phyloP scores from a whole-genome alignment of 129 eudicot species.

The Chrysanthemum makinoi region DNA sequence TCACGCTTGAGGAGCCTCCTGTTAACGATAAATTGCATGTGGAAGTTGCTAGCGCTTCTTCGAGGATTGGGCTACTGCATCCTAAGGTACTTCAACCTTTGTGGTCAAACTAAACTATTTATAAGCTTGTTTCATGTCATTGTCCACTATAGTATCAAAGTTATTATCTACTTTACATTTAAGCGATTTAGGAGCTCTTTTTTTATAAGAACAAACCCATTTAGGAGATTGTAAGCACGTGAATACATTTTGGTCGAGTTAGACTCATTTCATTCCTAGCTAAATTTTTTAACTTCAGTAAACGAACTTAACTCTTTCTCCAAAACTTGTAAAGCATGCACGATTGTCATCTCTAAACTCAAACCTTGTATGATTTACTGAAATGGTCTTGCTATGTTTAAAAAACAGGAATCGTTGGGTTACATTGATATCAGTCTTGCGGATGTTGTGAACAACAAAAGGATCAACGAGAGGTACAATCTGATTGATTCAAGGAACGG shows the following conservation, averaged over 20 bases:
- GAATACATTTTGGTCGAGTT: background rate
- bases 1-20: slow-evolving; percentile 82
- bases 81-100: slow-evolving; percentile 62
- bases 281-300: background rate
- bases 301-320: too few species aligned
- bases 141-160: background rate
- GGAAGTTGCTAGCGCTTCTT: slow-evolving; percentile 78
- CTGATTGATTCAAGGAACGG: slow-evolving; percentile 95
- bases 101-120: background rate
- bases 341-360: background rate
- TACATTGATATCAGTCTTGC: slow-evolving; percentile 66
- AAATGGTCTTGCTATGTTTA: background rate
- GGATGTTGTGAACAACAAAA: slow-evolving; percentile 76
- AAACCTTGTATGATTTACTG: background rate
- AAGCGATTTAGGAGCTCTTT: too few species aligned
- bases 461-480: slow-evolving; percentile 85
- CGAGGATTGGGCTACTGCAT: slow-evolving; percentile 84
- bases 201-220: too few species aligned
- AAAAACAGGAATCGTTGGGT: slow-evolving; percentile 78
- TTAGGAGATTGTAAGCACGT: background rate
- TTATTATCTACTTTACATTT: too few species aligned
- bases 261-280: background rate
- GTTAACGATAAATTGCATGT: slow-evolving; percentile 69
- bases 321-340: too few species aligned
- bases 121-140: background rate